Evolutionary conservation across 2,329 filamentous ascomycete species (phyloP).

Genomic region (Emergomyces orientalis): DNA sequence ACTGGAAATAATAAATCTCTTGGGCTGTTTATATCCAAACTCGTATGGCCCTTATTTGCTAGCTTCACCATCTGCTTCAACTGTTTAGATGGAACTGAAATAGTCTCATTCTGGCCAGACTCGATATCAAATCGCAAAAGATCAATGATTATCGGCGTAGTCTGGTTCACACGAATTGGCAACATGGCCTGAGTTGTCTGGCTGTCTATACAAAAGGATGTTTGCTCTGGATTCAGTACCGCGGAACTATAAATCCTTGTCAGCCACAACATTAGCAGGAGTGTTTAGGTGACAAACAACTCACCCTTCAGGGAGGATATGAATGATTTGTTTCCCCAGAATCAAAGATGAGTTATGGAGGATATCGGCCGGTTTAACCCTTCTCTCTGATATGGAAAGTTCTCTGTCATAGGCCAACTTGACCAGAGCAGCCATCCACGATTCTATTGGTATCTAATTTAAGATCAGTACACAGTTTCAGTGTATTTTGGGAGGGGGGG

Average conservation of each 20-base stretch:
- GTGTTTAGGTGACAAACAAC: conserved; percentile 18
- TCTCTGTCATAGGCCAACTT: conserved; percentile 89
- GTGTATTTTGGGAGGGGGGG: too few species aligned
- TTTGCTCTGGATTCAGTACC: conserved; percentile 69
- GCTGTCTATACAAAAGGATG: conserved; percentile 71
- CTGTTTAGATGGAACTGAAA: conserved; percentile 65
- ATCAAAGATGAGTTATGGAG: conserved; percentile 90
- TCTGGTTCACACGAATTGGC: conserved; percentile 90
- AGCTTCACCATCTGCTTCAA: conserved; percentile 66
- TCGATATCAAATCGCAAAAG: conserved; percentile 79
- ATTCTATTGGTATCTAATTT: conserved; percentile 58
- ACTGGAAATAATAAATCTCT: conserved; percentile 63
- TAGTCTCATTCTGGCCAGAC: conserved; percentile 67
- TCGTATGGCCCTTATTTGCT: conserved; percentile 50
- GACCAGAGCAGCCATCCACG: conserved; percentile 61
- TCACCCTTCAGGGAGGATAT: conserved; percentile 88
- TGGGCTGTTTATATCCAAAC: conserved; percentile 43
- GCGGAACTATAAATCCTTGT: conserved; percentile 53
- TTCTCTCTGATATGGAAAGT: conserved; percentile 83
- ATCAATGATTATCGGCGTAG: conserved; percentile 78
- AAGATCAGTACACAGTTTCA: conserved; percentile 7
- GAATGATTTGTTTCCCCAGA: conserved; percentile 91
- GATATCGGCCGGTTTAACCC: conserved; percentile 78
- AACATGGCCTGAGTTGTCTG: conserved; percentile 54
- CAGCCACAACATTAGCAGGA: conserved; percentile 16